phyloP scores from a whole-genome alignment of 2,329 filamentous ascomycete species.

The Plenodomus biglobosus region DNA sequence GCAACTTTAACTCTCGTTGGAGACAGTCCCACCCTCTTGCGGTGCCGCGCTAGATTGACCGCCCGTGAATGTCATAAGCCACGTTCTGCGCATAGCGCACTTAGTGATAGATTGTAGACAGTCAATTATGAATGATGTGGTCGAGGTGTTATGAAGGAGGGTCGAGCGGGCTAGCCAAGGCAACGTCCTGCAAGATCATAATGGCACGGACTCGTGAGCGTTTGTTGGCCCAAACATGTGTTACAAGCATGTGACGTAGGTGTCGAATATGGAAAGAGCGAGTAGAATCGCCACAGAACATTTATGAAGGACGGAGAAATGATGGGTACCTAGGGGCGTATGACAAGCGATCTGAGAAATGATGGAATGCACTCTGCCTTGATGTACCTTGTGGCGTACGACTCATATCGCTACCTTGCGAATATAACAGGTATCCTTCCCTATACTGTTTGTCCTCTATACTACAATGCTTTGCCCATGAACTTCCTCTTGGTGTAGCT shows the following conservation, averaged over 20 bases:
- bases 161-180: not conserved
- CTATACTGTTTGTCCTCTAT: not conserved
- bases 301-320: not conserved
- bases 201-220: constrained; percentile 1
- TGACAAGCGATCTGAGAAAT: not conserved
- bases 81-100: not conserved
- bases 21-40: not conserved
- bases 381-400: not conserved
- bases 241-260: constrained; percentile 2
- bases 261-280: not conserved
- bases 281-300: not conserved
- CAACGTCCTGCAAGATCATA: not conserved
- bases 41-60: not conserved
- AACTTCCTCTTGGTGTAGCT: constrained; percentile 99
- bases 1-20: not conserved
- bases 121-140: not conserved
- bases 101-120: not conserved
- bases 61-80: not conserved
- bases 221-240: constrained; percentile 5
- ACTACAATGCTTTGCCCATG: constrained; percentile 76
- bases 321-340: not conserved
- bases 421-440: not conserved
- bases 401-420: not conserved
- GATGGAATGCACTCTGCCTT: not conserved
- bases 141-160: not conserved